Conservation (phyloP, 768 basidiomycete species). For the Suillus decipiens region DNA sequence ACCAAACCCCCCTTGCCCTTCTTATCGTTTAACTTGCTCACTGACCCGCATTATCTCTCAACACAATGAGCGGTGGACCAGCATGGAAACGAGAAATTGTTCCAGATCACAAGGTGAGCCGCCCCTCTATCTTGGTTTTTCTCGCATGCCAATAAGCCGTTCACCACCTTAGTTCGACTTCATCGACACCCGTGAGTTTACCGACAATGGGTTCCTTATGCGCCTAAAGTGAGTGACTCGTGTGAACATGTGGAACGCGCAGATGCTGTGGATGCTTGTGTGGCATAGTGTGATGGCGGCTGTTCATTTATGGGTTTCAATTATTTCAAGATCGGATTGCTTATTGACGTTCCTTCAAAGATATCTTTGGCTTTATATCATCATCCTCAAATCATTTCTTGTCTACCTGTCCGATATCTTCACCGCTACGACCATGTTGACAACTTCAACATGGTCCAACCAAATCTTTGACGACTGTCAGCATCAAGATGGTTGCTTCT, state of each 20-base stretch:
- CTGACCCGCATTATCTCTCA: constrained; percentile 14
- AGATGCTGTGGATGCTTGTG: background rate
- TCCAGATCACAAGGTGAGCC: constrained; percentile 91
- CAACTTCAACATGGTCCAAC: constrained; percentile 87
- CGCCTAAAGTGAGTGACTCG: constrained; percentile 71
- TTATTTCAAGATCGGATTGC: background rate
- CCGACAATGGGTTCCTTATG: constrained; percentile 82
- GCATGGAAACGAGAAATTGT: constrained; percentile 98
- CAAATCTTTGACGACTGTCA: constrained; percentile 83
- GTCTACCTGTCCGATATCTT: constrained; percentile 98
- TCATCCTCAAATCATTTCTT: constrained; percentile 93
- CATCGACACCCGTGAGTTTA: constrained; percentile 91
- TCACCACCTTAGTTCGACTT: constrained; percentile 81
- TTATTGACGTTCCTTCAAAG: constrained; percentile 41
- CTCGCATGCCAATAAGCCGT: constrained; percentile 8
- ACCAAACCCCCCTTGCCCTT: constrained; percentile 25
- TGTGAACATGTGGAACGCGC: background rate
- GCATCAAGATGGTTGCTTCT: constrained; percentile 66
- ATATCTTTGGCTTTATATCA: constrained; percentile 91
- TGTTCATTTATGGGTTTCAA: background rate
- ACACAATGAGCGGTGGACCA: constrained; percentile 52
- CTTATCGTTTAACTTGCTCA: constrained; percentile 22
- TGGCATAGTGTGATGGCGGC: background rate
- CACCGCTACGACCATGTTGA: constrained; percentile 95
- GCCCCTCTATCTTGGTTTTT: background rate